Evolutionary conservation across 106 monocot genomes (phyloP), one percentile per base, ranked within the genome.

Genomic region (Platanthera guangdongensis): DNA sequence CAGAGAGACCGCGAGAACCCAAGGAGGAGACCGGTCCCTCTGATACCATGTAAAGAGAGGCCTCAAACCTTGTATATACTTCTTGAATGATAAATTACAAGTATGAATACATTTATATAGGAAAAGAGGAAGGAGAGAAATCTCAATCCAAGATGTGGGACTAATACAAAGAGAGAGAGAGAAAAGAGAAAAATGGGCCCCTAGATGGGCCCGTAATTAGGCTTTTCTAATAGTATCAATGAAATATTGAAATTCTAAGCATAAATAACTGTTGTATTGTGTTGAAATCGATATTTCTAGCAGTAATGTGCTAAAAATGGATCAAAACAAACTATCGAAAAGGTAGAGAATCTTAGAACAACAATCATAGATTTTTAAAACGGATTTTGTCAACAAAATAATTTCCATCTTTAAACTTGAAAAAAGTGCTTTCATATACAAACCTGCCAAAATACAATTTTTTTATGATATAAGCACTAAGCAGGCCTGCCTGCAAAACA

Each of bases 371-470:
- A 4, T 2, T 70, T 32, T 30, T 63, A 19, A 48, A 70, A 70
- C 45, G 48, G 4, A 16, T n/a, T 70, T 7, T 47, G 48, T 48
- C 9, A 12, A 70, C 9, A 70, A 6, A 70, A 70, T 16, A 13
- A 70, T 70, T 48, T 48, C 65, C 47, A 70, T 70, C 15, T 15
- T 9, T 8, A 70, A 70, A 70, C 48, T 47, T 47, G 15, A 74
- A 65, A 60, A 51, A 74, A 7, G 3, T 55, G 57, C 21, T 8
- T 74, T 63, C 9, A 7, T 19, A 45, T 46, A 82, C 87, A 73
- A 14, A 96, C 95, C 95, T 93, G 76, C 93, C 95, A 84, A 96
- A 91, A 65, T 91, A 96, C 54, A 93, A 62, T 16, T 81, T 96
- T 82, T 89, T 96, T 49, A 96, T 93, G 18, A 91, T 80, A 52